Percentiles rank a stretch among this genome's conserved stretches.
phyloP scores from a whole-genome alignment of 176 grass and related monocot genomes.

The Raddia distichophylla region DNA sequence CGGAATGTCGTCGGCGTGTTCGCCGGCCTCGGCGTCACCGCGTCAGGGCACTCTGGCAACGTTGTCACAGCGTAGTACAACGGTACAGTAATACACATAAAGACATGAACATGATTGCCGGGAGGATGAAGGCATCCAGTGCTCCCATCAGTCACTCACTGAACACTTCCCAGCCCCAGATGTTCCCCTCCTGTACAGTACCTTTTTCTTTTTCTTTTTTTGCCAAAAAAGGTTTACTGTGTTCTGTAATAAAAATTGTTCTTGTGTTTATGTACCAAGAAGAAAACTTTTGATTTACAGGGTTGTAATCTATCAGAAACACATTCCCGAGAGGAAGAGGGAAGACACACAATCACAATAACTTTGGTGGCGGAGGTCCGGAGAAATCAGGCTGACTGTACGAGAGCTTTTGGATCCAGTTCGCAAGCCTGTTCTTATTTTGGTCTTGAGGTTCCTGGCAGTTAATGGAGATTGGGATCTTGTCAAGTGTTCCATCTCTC shows the following conservation, averaged over 20 bases:
- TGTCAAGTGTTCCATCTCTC: slow-evolving; percentile 69
- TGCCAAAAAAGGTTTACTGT: not conserved
- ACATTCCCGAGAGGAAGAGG: not conserved
- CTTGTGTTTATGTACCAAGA: slow-evolving; percentile 30
- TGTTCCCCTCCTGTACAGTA: too few species aligned
- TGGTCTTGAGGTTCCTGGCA: slow-evolving; percentile 65
- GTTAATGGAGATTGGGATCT: slow-evolving; percentile 39
- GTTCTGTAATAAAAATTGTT: slow-evolving; percentile 18
- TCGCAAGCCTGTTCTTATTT: slow-evolving; percentile 63
- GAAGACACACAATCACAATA: slow-evolving; percentile 42
- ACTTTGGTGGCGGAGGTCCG: slow-evolving; percentile 49
- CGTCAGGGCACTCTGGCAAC: too few species aligned
- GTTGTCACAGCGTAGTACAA: too few species aligned
- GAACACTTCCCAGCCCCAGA: too few species aligned
- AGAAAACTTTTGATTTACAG: slow-evolving; percentile 46
- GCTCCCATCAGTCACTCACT: too few species aligned
- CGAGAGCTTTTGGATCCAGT: slow-evolving; percentile 72
- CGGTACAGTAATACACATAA: too few species aligned
- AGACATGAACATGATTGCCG: not conserved
- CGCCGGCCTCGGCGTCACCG: too few species aligned
- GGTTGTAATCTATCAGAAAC: slow-evolving; percentile 1
- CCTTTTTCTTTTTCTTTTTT: not conserved
- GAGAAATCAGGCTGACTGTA: slow-evolving; percentile 53
- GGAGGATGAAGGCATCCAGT: too few species aligned
- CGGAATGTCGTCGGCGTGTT: too few species aligned